Conservation (phyloP, 2,329 filamentous ascomycete species). For the Macrophomina phaseolina region DNA sequence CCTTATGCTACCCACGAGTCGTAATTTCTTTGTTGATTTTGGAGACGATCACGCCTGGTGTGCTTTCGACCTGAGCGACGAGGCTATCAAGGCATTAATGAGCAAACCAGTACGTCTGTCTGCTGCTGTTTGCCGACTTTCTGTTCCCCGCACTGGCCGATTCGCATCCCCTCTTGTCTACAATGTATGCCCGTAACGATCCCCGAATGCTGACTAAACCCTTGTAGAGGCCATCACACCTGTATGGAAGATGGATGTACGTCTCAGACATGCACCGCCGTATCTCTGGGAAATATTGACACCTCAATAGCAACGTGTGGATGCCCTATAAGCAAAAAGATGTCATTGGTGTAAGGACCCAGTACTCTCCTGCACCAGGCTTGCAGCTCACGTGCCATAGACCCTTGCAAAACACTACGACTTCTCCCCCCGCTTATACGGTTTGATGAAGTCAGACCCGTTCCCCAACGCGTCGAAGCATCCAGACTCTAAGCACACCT, state of each 20-base stretch:
- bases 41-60: constrained; percentile 61
- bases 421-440: constrained; percentile 70
- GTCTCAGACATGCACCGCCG: constrained; percentile 32
- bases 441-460: constrained; percentile 67
- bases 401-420: constrained; percentile 66
- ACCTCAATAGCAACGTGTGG: constrained; percentile 67
- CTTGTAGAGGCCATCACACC: constrained; percentile 51
- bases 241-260: constrained; percentile 73
- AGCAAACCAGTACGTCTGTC: constrained; percentile 30
- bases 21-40: constrained; percentile 71
- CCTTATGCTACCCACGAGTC: constrained; percentile 49
- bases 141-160: neutral
- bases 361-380: neutral
- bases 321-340: constrained; percentile 65
- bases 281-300: neutral
- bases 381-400: constrained; percentile 30
- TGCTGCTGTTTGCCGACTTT: too few relatives aligned
- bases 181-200: too few relatives aligned
- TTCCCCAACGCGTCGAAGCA: constrained; percentile 34
- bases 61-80: constrained; percentile 58
- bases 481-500: constrained; percentile 30
- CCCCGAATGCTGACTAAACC: neutral
- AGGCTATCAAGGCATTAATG: constrained; percentile 44
- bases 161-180: too few relatives aligned
- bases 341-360: constrained; percentile 53